Percentiles rank a stretch among this genome's conserved stretches.
phyloP scores from a whole-genome alignment of 2,329 filamentous ascomycete genomes.

The Aspergillus oerlinghausenensis region DNA sequence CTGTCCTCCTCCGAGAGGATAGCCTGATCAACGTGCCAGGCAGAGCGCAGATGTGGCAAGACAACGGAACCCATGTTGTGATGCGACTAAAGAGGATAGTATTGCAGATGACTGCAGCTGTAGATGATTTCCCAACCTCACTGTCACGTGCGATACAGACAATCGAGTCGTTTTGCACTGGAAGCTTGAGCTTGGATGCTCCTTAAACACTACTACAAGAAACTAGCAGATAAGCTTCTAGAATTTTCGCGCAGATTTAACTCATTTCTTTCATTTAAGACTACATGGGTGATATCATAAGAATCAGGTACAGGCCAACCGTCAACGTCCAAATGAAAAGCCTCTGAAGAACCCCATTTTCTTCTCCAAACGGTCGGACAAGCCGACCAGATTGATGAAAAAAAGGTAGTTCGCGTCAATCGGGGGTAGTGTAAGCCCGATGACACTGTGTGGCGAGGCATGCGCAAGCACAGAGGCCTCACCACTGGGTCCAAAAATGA shows the following conservation, averaged over 20 bases:
- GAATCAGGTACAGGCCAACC: neutral
- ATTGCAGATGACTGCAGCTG: neutral
- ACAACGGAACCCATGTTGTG: slow-evolving; percentile 73
- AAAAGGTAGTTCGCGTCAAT: slow-evolving; percentile 60
- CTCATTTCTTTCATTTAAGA: neutral
- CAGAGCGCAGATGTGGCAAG: slow-evolving; percentile 82
- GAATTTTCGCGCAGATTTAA: neutral
- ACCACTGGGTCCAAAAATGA: slow-evolving; percentile 63
- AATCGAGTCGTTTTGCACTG: no score
- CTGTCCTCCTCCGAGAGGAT: slow-evolving; percentile 89
- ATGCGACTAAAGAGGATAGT: neutral
- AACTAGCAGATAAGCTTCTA: neutral
- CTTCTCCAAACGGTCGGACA: slow-evolving; percentile 56
- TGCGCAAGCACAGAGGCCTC: slow-evolving; percentile 69
- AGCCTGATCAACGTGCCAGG: slow-evolving; percentile 98
- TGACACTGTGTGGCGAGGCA: slow-evolving; percentile 63
- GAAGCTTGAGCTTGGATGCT: neutral
- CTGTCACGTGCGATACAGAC: slow-evolving; percentile 4
- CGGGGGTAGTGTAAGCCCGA: slow-evolving; percentile 70
- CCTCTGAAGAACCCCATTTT: slow-evolving; percentile 16
- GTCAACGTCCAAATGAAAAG: no score
- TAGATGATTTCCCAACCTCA: neutral
- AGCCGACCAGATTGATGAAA: slow-evolving; percentile 58
- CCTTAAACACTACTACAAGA: neutral
- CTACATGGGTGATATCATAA: neutral